phyloP scores from a whole-genome alignment of 177 flowering plant genomes.

The Vitis hybrid region DNA sequence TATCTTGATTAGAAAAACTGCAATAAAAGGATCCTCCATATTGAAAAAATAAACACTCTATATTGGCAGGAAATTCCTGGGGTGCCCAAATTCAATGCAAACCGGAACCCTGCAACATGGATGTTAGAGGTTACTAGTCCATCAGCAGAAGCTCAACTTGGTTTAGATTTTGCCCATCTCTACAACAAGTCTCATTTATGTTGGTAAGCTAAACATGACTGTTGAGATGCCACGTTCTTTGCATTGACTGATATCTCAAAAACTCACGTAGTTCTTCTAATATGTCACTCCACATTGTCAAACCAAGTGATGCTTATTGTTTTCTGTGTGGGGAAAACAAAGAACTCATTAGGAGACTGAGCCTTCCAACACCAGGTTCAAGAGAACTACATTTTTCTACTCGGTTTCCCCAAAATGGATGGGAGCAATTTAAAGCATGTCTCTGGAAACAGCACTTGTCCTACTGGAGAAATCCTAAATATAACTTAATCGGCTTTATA shows the following conservation, averaged over 20 bases:
- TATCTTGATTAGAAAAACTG: background rate
- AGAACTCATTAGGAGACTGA: slow-evolving; percentile 34
- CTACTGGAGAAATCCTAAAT: slow-evolving; percentile 67
- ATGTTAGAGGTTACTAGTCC: slow-evolving; percentile 56
- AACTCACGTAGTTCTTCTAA: no score
- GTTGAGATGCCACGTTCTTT: no score
- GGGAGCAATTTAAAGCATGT: slow-evolving; percentile 59
- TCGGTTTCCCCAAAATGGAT: slow-evolving; percentile 40
- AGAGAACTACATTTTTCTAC: slow-evolving; percentile 36
- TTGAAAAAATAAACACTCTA: background rate
- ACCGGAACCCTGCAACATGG: slow-evolving; percentile 72
- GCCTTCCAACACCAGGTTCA: slow-evolving; percentile 35
- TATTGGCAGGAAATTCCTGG: slow-evolving; percentile 42
- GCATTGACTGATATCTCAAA: no score
- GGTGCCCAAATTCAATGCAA: slow-evolving; percentile 49
- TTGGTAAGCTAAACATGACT: slow-evolving; percentile 26
- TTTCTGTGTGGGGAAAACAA: slow-evolving; percentile 27
- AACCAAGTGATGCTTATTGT: background rate
- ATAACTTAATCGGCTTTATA: slow-evolving; percentile 41
- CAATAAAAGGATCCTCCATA: background rate
- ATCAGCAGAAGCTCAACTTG: slow-evolving; percentile 41
- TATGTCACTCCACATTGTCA: no score
- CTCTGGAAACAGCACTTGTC: slow-evolving; percentile 62
- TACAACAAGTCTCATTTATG: slow-evolving; percentile 41
- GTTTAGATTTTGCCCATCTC: slow-evolving; percentile 47